Conservation (phyloP, 306 rosid genomes). For the Rubus idaeus region DNA sequence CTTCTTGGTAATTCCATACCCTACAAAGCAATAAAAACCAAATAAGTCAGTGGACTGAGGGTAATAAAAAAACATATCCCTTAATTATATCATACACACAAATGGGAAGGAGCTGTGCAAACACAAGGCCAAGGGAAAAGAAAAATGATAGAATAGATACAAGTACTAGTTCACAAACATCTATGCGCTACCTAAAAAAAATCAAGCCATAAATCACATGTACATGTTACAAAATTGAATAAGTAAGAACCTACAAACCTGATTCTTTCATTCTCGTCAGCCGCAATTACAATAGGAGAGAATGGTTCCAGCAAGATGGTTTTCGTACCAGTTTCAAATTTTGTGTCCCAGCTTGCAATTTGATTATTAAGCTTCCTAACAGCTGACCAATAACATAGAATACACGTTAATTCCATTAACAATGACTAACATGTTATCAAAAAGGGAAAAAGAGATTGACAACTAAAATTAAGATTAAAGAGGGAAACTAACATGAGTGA, state of each 20-base stretch:
- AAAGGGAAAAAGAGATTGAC: constrained; percentile 10
- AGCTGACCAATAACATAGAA: constrained; percentile 48
- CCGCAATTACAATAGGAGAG: constrained; percentile 89
- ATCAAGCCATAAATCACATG: neutral
- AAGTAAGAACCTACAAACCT: constrained; percentile 47
- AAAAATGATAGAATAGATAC: neutral
- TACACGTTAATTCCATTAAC: constrained; percentile 20
- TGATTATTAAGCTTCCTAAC: constrained; percentile 77
- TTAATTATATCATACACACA: neutral
- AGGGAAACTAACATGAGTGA: constrained; percentile 66
- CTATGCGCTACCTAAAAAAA: neutral
- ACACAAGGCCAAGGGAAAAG: neutral
- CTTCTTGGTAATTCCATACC: constrained; percentile 83
- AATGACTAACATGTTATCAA: neutral
- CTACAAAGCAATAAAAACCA: constrained; percentile 36
- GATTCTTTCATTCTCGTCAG: constrained; percentile 91
- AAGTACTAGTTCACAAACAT: neutral
- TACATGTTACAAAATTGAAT: neutral
- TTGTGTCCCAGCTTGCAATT: constrained; percentile 90
- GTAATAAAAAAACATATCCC: neutral
- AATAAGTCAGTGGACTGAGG: neutral
- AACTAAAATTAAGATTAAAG: constrained; percentile 1
- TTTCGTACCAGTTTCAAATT: constrained; percentile 68
- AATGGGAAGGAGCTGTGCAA: neutral
- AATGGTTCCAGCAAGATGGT: constrained; percentile 82